Conservation (phyloP, 345 rosid species). For the Ceriops tagal region DNA sequence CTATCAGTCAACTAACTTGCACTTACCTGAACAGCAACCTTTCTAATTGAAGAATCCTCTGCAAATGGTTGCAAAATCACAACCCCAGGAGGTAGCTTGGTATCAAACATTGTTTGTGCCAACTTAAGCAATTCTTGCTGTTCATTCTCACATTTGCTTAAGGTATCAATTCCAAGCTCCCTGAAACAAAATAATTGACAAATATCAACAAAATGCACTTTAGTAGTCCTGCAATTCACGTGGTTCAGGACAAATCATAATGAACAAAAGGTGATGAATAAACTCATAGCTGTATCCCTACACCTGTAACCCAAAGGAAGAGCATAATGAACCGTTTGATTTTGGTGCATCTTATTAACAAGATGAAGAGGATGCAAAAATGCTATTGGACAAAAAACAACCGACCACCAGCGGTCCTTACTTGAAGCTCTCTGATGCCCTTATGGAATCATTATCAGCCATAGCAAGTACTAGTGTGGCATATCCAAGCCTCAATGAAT, state of each 20-base stretch:
- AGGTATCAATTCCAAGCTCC: conserved; percentile 76
- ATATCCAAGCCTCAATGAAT: conserved; percentile 73
- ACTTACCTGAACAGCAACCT: conserved; percentile 68
- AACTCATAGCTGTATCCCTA: too few relatives aligned
- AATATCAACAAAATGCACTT: conserved; percentile 11
- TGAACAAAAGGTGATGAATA: too few relatives aligned
- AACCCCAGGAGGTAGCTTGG: conserved; percentile 86
- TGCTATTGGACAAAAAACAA: background rate
- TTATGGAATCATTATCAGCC: conserved; percentile 59
- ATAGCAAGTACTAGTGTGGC: conserved; percentile 86
- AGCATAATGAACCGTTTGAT: too few relatives aligned
- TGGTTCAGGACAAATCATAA: too few relatives aligned
- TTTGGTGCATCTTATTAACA: too few relatives aligned
- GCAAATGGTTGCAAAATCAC: conserved; percentile 77
- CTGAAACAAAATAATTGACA: conserved; percentile 29
- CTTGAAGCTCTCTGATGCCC: conserved; percentile 73
- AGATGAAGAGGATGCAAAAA: too few relatives aligned
- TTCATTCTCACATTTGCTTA: conserved; percentile 59
- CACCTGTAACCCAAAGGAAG: too few relatives aligned
- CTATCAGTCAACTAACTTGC: background rate
- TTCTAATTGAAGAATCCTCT: conserved; percentile 77
- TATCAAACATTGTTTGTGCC: conserved; percentile 88
- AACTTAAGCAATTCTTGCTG: conserved; percentile 62
- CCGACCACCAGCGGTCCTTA: conserved; percentile 18
- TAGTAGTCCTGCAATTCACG: too few relatives aligned